Base-by-base conservation (phyloP, 768 basidiomycete genomes). In the Lentinula raphanica region DNA sequence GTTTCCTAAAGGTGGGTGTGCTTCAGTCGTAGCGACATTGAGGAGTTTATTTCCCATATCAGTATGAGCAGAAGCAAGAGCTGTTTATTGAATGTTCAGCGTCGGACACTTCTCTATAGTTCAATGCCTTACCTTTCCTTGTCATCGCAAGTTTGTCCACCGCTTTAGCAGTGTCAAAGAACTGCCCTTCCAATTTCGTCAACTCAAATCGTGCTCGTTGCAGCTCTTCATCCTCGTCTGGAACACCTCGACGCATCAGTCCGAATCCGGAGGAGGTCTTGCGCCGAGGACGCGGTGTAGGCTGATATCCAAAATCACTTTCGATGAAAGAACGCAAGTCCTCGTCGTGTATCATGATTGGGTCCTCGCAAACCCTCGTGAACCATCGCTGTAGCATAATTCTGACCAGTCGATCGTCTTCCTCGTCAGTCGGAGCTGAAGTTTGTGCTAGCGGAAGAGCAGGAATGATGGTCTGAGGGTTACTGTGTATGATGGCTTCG, bases 361-460 rank as follows among this genome's bases (percentile, higher is more conserved):
- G 85, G 69, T 98, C 94, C 68, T 95, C 94, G 73, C 90, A 96
- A 31, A 98, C 85, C 57, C 97, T 79, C 11, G 91, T 86, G 55
- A 97, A 81, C 96, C 97, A 99, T 60, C 92, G 78, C 72, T 98
- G 97, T 21, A 98, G 78, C 82, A 95, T 93, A 60, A 95, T 89
- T 69, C 90, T 90, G 31, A 99, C 93, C 2, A 99, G 80, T 19
- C 97, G 82, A 70, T 98, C 97, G 71, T 99, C 97, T 72, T 98
- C 97, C 73, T 98, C 97, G 67, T 98, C 97, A 12, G 93, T 94
- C 25, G 93, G 89, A 2, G 97, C 97, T 12, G 95, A 98, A 0
- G 95, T 98, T 63, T 96, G 93, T 0, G 95, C 85, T n/a, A 98
- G 80, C 1, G 97, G 97, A 13, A 99, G 80, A 3, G 97, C 97